These are phyloP conservation scores for Striga hermonthica DNA, from an alignment of 305 asterid genomes.

Conservation along the genomic window DNA sequence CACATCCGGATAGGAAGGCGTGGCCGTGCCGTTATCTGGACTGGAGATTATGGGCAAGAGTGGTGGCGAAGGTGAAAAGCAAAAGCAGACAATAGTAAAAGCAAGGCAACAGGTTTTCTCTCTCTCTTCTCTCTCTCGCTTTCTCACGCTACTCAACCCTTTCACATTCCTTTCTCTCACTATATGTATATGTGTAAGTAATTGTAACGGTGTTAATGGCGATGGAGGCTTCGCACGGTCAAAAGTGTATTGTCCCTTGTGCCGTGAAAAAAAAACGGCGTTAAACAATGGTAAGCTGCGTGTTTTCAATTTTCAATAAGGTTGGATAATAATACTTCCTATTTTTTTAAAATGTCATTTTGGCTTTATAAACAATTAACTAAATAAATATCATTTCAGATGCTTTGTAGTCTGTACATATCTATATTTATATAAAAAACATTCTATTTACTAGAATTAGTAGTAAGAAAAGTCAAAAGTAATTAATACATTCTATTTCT, in stretches of 20 bases:
- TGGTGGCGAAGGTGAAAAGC: conserved; percentile 40
- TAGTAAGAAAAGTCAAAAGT: too few species aligned
- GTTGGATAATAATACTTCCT: too few species aligned
- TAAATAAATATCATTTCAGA: too few species aligned
- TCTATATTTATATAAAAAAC: too few species aligned
- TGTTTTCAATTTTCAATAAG: neutral
- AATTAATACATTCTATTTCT: too few species aligned
- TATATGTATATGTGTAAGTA: neutral
- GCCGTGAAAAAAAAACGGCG: conserved; percentile 27
- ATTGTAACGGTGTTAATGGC: conserved; percentile 38
- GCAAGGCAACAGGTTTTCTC: conserved; percentile 32
- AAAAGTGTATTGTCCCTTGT: conserved; percentile 7
- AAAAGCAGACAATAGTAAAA: conserved; percentile 43
- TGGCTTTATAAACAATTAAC: too few species aligned
- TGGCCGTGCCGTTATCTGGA: conserved; percentile 32
- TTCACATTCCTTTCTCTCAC: conserved; percentile 32
- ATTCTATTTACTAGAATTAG: too few species aligned
- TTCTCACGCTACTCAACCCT: conserved; percentile 14
- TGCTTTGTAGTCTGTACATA: too few species aligned
- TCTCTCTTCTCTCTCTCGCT: conserved; percentile 4
- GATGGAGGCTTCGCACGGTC: too few species aligned
- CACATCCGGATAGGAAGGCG: conserved; percentile 19
- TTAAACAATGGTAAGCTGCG: conserved; percentile 28
- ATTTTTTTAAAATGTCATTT: too few species aligned
- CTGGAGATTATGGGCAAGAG: conserved; percentile 18